Evolutionary conservation across 2,329 filamentous ascomycete species (phyloP), one percentile per base, ranked within the genome.

Genomic region (Penicillium sp.): DNA sequence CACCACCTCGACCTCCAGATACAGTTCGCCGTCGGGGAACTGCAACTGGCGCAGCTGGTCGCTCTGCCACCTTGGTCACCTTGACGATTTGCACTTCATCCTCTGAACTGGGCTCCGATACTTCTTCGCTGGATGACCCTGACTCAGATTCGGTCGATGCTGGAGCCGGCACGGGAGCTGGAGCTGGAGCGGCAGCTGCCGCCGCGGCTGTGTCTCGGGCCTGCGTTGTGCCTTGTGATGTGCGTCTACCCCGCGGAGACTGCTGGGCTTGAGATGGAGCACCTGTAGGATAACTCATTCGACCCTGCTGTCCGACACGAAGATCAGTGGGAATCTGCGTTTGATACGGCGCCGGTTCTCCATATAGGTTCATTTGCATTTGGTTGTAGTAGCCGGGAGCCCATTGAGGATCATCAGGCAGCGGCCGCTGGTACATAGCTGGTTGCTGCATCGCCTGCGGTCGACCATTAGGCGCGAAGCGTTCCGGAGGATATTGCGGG

Each of bases 381-480:
- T 56, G 37, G 30, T 57, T 59, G 39, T 58, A 64, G 41, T 62
- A 62, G 13, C 75, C 70, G 58, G 67, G 67, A 35, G 64, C 70
- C 73, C 71, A 76, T 41, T 74, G 71, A 1, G 67, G 68, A 54
- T 80, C 79, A 46, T 80, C 76, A 27, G 74, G 74, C 19, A 78
- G 65, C 14, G 75, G 72, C 57, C 72, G 72, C 7, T 60, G 40
- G 39, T 58, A 60, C 28, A 65, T 49, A 19, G 66, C 60, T 9
- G 66, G 68, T 40, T 65, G 64, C 11, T 68, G 68, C 22, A 74
- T 72, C 31, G 64, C 65, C 25, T 69, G 64, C 16, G 66, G 58
- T 31, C 58, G 64, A 35, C 52, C 54, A 29, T 74, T 72, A 2
- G 74, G 68, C 34, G 63, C 37, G 61, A 64, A 66, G 18, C 68